Evolutionary conservation across 2,329 filamentous ascomycete species (phyloP).

Genomic region (Aspergillus sp.): DNA sequence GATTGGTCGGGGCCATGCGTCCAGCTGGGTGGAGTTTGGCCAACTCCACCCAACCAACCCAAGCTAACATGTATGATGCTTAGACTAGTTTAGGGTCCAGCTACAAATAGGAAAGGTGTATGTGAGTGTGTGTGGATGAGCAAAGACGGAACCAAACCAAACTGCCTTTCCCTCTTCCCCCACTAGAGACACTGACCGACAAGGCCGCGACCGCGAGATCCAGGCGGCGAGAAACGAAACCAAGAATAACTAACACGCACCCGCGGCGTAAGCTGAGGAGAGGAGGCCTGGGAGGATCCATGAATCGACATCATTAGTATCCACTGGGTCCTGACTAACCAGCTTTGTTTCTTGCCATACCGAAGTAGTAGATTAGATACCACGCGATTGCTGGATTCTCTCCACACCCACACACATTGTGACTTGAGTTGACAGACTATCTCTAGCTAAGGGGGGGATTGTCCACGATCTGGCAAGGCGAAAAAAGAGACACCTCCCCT

Average conservation of each 20-base stretch:
- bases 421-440: neutral
- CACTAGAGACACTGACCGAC: slow-evolving; percentile 1
- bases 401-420: neutral
- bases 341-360: too few relatives aligned
- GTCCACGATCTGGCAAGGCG: neutral
- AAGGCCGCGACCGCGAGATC: slow-evolving; percentile 5
- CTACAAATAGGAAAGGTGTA: slow-evolving; percentile 23
- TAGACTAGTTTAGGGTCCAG: slow-evolving; percentile 22
- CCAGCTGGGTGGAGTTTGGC: neutral
- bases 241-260: neutral
- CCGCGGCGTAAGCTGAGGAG: neutral
- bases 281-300: neutral
- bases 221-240: slow-evolving; percentile 3
- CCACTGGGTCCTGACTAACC: neutral
- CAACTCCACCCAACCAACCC: neutral
- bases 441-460: neutral
- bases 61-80: slow-evolving; percentile 24
- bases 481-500: neutral
- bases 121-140: too few relatives aligned
- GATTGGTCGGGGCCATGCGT: slow-evolving; percentile 1
- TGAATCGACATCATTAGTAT: neutral
- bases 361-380: too few relatives aligned
- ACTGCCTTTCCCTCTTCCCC: neutral
- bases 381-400: too few relatives aligned
- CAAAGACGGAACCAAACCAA: slow-evolving; percentile 9